Base-by-base conservation (phyloP, 768 basidiomycete species). In the Termitomyces eurrhizus region DNA sequence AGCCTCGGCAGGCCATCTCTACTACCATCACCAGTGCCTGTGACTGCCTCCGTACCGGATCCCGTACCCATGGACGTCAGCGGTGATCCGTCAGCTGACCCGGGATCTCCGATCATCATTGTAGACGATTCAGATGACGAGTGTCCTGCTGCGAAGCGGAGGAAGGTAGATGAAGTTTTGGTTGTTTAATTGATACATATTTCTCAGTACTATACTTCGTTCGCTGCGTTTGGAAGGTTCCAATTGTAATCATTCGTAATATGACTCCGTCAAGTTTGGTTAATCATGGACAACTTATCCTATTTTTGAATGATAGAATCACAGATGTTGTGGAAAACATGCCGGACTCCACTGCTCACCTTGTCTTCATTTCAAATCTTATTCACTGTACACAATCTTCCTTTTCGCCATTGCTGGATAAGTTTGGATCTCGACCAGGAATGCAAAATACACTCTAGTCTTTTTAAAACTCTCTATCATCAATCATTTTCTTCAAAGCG, bases 41-140 rank as follows among this genome's bases (percentile, higher is more conserved):
- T 59, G n/a, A 45, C 56, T 35, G 57, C 60, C 36, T 62, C 48
- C 18, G 61, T 74, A 7, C 68, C 74, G 13, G 70, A 70, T 0
- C 72, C 76, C 57, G 73, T 72, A 6, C 74, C 76, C 65, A 69
- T 74, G 65, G 65, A 60, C 56, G 65, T 57, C 48, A 63, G 56
- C 56, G 58, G 55, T 37, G 39, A 61, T 41, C 26, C 54, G 56
- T 48, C 68, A 51, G 63, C 68, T 62, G 71, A 75, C 64, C 60
- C 78, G 18, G 77, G 78, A 18, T 80, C 84, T 11, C 83, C 86
- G n/a, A 81, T 86, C 37, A 75, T 89, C 45, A 74, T 86, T 49
- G 76, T 86, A 36, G 87, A 89, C 61, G 87, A 88, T 57, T 81
- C 81, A 29, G 82, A 83, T 37, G 79, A 82, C 42, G 79, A 83